A percentile compares a stretch with the other conserved stretches of the same genome.
These are phyloP conservation scores for Aspergillus aculeatinus DNA, from an alignment of 2,329 filamentous ascomycete genomes.

Conservation along the genomic window DNA sequence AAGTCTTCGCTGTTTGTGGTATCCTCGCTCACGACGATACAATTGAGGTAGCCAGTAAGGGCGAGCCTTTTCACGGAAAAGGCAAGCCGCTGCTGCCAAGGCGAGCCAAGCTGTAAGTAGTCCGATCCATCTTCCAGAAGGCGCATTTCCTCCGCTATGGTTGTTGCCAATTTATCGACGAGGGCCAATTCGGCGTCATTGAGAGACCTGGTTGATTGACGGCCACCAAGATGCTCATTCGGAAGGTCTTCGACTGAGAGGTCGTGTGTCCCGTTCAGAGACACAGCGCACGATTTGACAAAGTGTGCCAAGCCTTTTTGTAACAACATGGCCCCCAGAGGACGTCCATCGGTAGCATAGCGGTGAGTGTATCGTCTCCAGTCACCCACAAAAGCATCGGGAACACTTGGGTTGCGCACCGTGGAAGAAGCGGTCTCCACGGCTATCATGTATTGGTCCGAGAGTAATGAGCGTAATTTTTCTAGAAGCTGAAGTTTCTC, in stretches of 20 bases:
- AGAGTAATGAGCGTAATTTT: constrained; percentile 69
- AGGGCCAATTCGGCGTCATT: constrained; percentile 42
- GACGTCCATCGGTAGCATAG: constrained; percentile 75
- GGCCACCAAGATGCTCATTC: constrained; percentile 67
- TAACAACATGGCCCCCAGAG: constrained; percentile 85
- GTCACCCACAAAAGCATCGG: constrained; percentile 67
- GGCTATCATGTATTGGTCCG: constrained; percentile 78
- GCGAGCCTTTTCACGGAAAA: constrained; percentile 82
- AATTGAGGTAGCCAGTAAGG: constrained; percentile 81
- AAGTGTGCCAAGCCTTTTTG: constrained; percentile 87
- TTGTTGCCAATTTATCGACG: constrained; percentile 62
- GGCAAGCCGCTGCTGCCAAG: constrained; percentile 82
- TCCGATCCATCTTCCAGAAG: constrained; percentile 86
- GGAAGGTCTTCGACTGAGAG: constrained; percentile 66
- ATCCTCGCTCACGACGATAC: constrained; percentile 76
- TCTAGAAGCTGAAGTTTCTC: constrained; percentile 74
- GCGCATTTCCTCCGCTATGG: constrained; percentile 79
- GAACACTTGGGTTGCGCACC: constrained; percentile 73
- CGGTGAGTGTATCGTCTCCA: constrained; percentile 86
- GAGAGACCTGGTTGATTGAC: constrained; percentile 46
- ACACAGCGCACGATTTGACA: constrained; percentile 73
- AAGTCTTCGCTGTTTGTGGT: constrained; percentile 75
- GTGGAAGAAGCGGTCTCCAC: constrained; percentile 89
- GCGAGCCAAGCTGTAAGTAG: constrained; percentile 80
- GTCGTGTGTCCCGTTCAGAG: constrained; percentile 63